phyloP scores from a whole-genome alignment of 192 early-diverging fungal species.

The Chytriomyces sp. region DNA sequence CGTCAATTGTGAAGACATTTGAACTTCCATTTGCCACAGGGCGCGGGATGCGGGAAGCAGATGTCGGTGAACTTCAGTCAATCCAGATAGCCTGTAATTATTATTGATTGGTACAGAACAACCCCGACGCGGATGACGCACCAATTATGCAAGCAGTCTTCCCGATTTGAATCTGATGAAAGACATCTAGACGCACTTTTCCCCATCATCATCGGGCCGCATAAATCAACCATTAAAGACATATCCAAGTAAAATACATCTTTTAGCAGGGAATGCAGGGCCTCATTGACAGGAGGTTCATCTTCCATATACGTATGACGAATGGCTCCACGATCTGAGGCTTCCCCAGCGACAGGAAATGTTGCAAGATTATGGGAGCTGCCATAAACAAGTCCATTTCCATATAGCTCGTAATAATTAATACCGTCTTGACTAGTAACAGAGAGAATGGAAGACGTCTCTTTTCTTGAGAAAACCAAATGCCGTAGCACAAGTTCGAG shows the following conservation, averaged over 20 bases:
- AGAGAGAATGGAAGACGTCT: too few relatives aligned
- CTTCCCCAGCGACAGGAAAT: slow-evolving; percentile 14
- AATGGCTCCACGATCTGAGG: not conserved
- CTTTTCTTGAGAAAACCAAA: slow-evolving; percentile 28
- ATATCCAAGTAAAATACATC: slow-evolving; percentile 32
- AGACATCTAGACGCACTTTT: slow-evolving; percentile 18
- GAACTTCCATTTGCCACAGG: slow-evolving; percentile 6
- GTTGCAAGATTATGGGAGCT: slow-evolving; percentile 15
- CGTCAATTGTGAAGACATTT: not conserved
- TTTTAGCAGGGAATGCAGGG: slow-evolving; percentile 25
- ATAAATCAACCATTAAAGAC: slow-evolving; percentile 29
- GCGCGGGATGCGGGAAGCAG: slow-evolving; percentile 26
- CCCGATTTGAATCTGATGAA: not conserved
- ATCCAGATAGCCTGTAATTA: slow-evolving; percentile 24
- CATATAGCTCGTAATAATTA: slow-evolving; percentile 27
- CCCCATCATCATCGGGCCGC: slow-evolving; percentile 15
- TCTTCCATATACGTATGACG: not conserved
- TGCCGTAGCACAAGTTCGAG: slow-evolving; percentile 32
- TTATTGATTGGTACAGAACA: not conserved
- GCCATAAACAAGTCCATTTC: slow-evolving; percentile 21
- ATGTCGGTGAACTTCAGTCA: slow-evolving; percentile 23
- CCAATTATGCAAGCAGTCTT: slow-evolving; percentile 17
- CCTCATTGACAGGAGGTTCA: slow-evolving; percentile 18
- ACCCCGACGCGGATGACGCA: not conserved
- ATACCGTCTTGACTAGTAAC: not conserved